Percentiles rank a stretch among this genome's conserved stretches.
These are phyloP conservation scores for Abrus precatorius DNA, from an alignment of 306 rosid genomes.

Conservation along the genomic window DNA sequence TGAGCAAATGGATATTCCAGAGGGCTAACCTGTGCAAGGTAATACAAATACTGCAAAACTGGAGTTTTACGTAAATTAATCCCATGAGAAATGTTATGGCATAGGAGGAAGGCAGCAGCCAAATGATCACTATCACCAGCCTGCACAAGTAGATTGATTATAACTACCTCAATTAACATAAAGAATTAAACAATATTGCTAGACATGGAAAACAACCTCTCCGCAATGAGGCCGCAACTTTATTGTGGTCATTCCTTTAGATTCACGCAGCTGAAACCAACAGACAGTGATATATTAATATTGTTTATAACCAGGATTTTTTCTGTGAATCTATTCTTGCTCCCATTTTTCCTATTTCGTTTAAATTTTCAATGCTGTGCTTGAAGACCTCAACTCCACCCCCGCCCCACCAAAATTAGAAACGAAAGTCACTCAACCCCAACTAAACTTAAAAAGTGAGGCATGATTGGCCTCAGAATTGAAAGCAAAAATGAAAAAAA, in stretches of 20 bases:
- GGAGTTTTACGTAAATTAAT: constrained; percentile 84
- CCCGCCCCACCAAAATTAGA: neutral
- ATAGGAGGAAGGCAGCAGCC: constrained; percentile 81
- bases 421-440: neutral
- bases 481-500: neutral
- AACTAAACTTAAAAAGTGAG: neutral
- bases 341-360: neutral
- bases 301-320: constrained; percentile 10
- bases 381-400: constrained; percentile 1
- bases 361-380: constrained; percentile 1
- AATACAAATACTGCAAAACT: constrained; percentile 83
- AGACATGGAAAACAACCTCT: constrained; percentile 66
- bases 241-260: constrained; percentile 72
- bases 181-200: constrained; percentile 27
- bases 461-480: constrained; percentile 5
- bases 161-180: constrained; percentile 47
- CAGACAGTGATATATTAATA: constrained; percentile 23
- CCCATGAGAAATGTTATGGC: constrained; percentile 91
- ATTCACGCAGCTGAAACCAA: constrained; percentile 83
- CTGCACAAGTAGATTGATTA: constrained; percentile 53
- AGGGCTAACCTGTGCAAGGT: constrained; percentile 82
- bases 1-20: constrained; percentile 16
- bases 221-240: constrained; percentile 90
- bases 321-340: neutral
- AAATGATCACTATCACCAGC: constrained; percentile 92